phyloP scores from a whole-genome alignment of 805 yeast species.

The Spathaspora gorwiae region DNA sequence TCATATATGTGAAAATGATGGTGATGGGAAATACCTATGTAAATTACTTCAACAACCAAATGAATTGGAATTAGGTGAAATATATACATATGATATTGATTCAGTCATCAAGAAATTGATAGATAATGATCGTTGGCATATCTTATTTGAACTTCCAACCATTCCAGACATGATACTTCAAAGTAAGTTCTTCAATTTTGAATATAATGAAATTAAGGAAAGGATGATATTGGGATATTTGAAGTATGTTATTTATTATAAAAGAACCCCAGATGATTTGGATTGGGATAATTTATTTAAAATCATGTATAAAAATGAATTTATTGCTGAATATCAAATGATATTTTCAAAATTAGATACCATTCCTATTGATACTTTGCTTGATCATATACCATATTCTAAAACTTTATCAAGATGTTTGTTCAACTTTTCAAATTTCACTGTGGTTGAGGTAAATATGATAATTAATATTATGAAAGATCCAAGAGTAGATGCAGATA shows the following conservation, averaged over 20 bases:
- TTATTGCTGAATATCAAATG: slow-evolving; percentile 7
- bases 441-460: slow-evolving; percentile 9
- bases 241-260: slow-evolving; percentile 13
- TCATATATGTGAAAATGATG: not conserved
- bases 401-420: slow-evolving; percentile 18
- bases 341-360: slow-evolving; percentile 12
- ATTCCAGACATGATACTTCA: not conserved
- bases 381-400: slow-evolving; percentile 34
- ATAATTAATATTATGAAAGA: slow-evolving; percentile 23
- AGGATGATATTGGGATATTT: slow-evolving; percentile 36
- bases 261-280: not conserved
- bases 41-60: slow-evolving; percentile 5
- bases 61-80: not conserved
- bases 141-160: slow-evolving; percentile 3
- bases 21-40: slow-evolving; percentile 2
- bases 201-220: slow-evolving; percentile 27
- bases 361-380: slow-evolving; percentile 20
- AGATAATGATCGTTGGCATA: slow-evolving; percentile 1
- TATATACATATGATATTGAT: not conserved
- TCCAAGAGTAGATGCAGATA: slow-evolving; percentile 23
- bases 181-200: slow-evolving; percentile 13
- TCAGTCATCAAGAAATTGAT: slow-evolving; percentile 1
- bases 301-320: slow-evolving; percentile 9
- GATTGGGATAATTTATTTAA: slow-evolving; percentile 16
- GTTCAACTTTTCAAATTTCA: slow-evolving; percentile 17